phyloP scores from a whole-genome alignment of 805 yeast species.

The Saturnispora serradocipensis region DNA sequence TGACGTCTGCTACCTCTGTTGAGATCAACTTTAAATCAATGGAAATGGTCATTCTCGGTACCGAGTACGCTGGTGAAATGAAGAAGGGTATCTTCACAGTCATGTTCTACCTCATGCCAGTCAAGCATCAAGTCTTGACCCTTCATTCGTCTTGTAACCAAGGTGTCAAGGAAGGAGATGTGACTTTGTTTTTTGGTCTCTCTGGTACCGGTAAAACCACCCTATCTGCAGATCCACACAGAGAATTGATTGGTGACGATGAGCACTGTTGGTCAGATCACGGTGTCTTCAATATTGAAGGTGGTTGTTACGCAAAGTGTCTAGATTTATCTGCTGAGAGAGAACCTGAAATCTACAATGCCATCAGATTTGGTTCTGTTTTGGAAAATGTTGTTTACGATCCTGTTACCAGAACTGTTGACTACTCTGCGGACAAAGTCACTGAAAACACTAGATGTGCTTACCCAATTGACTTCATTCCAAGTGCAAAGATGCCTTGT shows the following conservation, averaged over 20 bases:
- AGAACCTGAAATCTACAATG: constrained; percentile 96
- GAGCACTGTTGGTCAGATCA: constrained; percentile 99
- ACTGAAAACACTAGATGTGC: constrained; percentile 99
- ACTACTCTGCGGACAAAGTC: constrained; percentile 69
- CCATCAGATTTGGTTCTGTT: constrained; percentile 89
- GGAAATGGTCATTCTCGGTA: constrained; percentile 98
- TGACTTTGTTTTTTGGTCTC: constrained; percentile 90
- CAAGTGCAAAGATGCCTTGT: constrained; percentile 95
- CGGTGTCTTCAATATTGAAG: constrained; percentile 98
- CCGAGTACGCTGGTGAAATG: constrained; percentile 99
- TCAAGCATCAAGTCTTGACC: constrained; percentile 82
- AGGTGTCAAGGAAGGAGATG: constrained; percentile 73
- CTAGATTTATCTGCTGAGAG: constrained; percentile 79
- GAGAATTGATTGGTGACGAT: constrained; percentile 93
- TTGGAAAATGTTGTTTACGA: constrained; percentile 90
- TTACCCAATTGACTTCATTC: constrained; percentile 94
- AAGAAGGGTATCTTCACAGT: constrained; percentile 98
- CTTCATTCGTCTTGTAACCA: constrained; percentile 94
- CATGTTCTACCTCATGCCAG: constrained; percentile 98
- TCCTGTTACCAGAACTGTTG: constrained; percentile 68
- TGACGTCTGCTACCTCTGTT: constrained; percentile 93
- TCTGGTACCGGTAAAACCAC: constrained; percentile 99
- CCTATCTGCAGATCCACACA: constrained; percentile 89
- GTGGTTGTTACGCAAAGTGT: constrained; percentile 99
- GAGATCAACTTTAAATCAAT: constrained; percentile 93